These are phyloP conservation scores for Apiospora sp. DNA, from an alignment of 2,329 filamentous ascomycete genomes.

Conservation along the genomic window DNA sequence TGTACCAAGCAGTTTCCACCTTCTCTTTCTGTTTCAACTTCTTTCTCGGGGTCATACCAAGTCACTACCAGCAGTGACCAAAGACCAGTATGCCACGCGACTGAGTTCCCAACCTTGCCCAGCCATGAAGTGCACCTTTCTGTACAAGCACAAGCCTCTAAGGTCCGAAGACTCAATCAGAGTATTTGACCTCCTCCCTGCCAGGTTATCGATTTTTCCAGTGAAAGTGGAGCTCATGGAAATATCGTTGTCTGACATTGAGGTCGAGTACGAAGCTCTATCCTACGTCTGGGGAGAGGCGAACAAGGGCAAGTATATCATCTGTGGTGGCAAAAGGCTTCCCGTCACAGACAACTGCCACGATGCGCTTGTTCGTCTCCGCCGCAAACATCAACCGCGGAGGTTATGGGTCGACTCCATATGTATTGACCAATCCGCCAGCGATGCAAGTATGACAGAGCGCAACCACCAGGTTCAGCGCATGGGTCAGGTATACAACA, in stretches of 20 bases:
- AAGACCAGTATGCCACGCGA: too few species aligned
- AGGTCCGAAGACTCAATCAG: background rate
- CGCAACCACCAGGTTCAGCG: background rate
- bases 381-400: background rate
- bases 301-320: slow-evolving; percentile 6
- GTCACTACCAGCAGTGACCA: too few species aligned
- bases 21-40: too few species aligned
- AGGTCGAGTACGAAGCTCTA: slow-evolving; percentile 27
- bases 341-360: slow-evolving; percentile 28
- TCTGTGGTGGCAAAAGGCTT: slow-evolving; percentile 24
- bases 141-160: background rate
- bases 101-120: too few species aligned
- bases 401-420: slow-evolving; percentile 11
- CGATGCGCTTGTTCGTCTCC: slow-evolving; percentile 24
- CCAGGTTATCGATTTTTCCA: too few species aligned
- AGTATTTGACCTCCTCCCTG: background rate
- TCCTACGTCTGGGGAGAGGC: slow-evolving; percentile 31
- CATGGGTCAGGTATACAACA: background rate
- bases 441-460: background rate
- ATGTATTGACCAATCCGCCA: background rate
- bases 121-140: background rate
- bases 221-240: background rate
- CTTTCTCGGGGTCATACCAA: too few species aligned
- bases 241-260: background rate
- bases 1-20: too few species aligned